Evolutionary conservation across 805 yeast genomes (phyloP).

Genomic region (Lipomyces oligophaga): DNA sequence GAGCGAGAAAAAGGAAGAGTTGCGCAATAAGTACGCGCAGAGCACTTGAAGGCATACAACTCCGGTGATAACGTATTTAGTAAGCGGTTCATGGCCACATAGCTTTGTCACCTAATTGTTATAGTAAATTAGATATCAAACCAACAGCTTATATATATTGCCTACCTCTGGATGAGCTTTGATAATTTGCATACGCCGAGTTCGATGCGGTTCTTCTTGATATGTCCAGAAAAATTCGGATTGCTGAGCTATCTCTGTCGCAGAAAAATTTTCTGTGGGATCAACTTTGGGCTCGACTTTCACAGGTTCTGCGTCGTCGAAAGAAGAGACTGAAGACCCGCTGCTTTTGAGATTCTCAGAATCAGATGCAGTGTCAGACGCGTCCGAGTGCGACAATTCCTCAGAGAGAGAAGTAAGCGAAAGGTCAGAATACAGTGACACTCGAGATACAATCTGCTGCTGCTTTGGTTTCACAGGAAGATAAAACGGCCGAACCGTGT

Average conservation of each 20-base stretch:
- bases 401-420: neutral
- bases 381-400: neutral
- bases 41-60: constrained; percentile 68
- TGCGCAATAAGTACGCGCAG: constrained; percentile 57
- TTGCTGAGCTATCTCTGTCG: constrained; percentile 8
- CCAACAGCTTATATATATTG: neutral
- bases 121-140: neutral
- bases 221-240: constrained; percentile 78
- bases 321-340: constrained; percentile 7
- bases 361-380: constrained; percentile 8
- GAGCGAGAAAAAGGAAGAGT: constrained; percentile 51
- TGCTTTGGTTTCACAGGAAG: constrained; percentile 16
- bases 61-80: constrained; percentile 66
- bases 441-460: neutral
- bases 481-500: constrained; percentile 11
- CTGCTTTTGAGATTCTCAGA: neutral
- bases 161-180: constrained; percentile 72
- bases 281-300: neutral
- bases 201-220: constrained; percentile 74
- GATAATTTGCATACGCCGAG: constrained; percentile 68
- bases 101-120: constrained; percentile 53
- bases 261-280: neutral
- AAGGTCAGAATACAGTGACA: neutral
- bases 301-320: constrained; percentile 2
- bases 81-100: constrained; percentile 80